Percentiles rank a stretch among this genome's conserved stretches.
phyloP scores from a whole-genome alignment of 2,329 filamentous ascomycete genomes.

The Fusarium burgessii region DNA sequence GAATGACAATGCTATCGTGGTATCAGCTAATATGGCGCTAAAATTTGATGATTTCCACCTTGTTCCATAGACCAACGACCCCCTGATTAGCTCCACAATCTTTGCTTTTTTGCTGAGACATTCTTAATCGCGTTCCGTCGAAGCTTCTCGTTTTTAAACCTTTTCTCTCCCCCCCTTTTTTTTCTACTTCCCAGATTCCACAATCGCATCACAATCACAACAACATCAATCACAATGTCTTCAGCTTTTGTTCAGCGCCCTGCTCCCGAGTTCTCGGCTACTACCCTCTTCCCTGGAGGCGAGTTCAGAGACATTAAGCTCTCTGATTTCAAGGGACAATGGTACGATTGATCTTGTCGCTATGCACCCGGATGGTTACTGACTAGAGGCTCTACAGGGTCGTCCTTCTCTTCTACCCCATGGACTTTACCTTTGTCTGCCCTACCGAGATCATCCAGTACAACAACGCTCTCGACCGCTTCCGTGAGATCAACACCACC shows the following conservation, averaged over 20 bases:
- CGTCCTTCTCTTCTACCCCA: slow-evolving; percentile 74
- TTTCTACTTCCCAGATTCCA: background rate
- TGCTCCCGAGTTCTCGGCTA: slow-evolving; percentile 62
- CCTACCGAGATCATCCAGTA: slow-evolving; percentile 75
- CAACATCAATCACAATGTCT: slow-evolving; percentile 52
- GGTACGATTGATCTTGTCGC: slow-evolving; percentile 56
- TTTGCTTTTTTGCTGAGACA: slow-evolving; percentile 25
- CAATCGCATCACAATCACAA: background rate
- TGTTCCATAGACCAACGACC: slow-evolving; percentile 17
- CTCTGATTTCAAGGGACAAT: slow-evolving; percentile 60
- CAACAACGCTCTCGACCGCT: slow-evolving; percentile 70
- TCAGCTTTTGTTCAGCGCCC: slow-evolving; percentile 61
- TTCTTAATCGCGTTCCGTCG: background rate
- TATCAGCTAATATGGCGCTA: slow-evolving; percentile 37
- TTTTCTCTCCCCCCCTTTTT: background rate
- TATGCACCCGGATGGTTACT: background rate
- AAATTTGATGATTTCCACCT: slow-evolving; percentile 35
- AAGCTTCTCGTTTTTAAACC: background rate
- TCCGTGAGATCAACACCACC: slow-evolving; percentile 67
- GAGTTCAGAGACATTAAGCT: slow-evolving; percentile 62
- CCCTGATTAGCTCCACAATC: slow-evolving; percentile 32
- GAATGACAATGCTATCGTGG: background rate
- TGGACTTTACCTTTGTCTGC: slow-evolving; percentile 77
- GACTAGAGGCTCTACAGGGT: slow-evolving; percentile 59
- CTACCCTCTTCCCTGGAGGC: slow-evolving; percentile 61